These are phyloP conservation scores for Lasiodiplodia gonubiensis DNA, from an alignment of 2,329 filamentous ascomycete species.

Conservation along the genomic window DNA sequence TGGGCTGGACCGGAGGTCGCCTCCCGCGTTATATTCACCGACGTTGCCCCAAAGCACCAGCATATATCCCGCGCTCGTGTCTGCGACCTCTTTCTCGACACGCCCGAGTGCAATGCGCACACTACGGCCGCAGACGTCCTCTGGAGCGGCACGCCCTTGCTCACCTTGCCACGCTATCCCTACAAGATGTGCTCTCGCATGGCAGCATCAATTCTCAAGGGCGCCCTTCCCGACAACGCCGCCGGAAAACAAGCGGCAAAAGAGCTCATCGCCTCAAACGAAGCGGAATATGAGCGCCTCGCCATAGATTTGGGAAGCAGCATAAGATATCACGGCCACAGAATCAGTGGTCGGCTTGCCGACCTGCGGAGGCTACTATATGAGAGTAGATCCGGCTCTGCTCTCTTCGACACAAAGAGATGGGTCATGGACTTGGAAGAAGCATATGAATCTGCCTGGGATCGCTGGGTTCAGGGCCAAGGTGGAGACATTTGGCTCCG, in stretches of 20 bases:
- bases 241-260: constrained; percentile 70
- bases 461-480: constrained; percentile 81
- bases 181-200: constrained; percentile 99
- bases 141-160: constrained; percentile 92
- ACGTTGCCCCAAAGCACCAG: constrained; percentile 92
- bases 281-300: constrained; percentile 81
- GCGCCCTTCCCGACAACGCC: constrained; percentile 76
- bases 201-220: constrained; percentile 91
- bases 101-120: constrained; percentile 96
- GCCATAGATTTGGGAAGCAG: constrained; percentile 43
- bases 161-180: constrained; percentile 87
- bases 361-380: constrained; percentile 84
- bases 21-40: constrained; percentile 87
- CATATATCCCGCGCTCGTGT: constrained; percentile 92
- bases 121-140: constrained; percentile 95
- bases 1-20: constrained; percentile 91
- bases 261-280: constrained; percentile 78
- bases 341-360: constrained; percentile 68
- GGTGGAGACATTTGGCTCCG: constrained; percentile 90
- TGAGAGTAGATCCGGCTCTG: constrained; percentile 81
- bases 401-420: constrained; percentile 85
- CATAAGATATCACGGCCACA: constrained; percentile 42
- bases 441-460: constrained; percentile 89
- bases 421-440: constrained; percentile 91
- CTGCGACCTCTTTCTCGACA: constrained; percentile 94